Evolutionary conservation across 805 yeast species (phyloP).

Genomic region (Grigorovia jiainica): DNA sequence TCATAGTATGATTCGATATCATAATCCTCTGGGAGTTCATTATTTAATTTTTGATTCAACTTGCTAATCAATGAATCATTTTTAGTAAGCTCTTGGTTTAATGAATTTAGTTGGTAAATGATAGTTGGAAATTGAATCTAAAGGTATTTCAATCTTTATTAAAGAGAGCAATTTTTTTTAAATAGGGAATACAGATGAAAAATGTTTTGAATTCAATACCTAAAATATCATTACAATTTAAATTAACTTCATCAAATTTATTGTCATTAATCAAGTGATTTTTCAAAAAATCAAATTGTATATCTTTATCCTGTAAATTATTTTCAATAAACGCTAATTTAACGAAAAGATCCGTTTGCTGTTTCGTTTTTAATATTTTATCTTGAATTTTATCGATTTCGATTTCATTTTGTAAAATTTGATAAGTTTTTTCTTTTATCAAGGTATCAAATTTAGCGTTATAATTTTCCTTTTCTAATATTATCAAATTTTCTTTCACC

Average conservation of each 20-base stretch:
- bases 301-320: slow-evolving; percentile 12
- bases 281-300: slow-evolving; percentile 7
- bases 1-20: slow-evolving; percentile 42
- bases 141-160: slow-evolving; percentile 8
- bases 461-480: slow-evolving; percentile 22
- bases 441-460: slow-evolving; percentile 26
- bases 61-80: slow-evolving; percentile 7
- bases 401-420: slow-evolving; percentile 31
- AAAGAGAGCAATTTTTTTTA: slow-evolving; percentile 11
- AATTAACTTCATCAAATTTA: slow-evolving; percentile 6
- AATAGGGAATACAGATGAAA: slow-evolving; percentile 13
- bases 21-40: slow-evolving; percentile 31
- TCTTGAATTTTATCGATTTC: slow-evolving; percentile 45
- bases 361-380: slow-evolving; percentile 41
- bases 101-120: slow-evolving; percentile 7
- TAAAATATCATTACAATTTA: slow-evolving; percentile 9
- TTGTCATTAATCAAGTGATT: slow-evolving; percentile 5
- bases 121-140: slow-evolving; percentile 13
- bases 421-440: slow-evolving; percentile 32
- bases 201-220: slow-evolving; percentile 15
- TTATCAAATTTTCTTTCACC: slow-evolving; percentile 29
- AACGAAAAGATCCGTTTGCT: slow-evolving; percentile 51
- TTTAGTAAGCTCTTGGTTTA: slow-evolving; percentile 8
- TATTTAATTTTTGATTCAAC: slow-evolving; percentile 16
- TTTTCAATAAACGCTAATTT: slow-evolving; percentile 34